These are phyloP conservation scores for Avena atlantica DNA, from an alignment of 176 grass and related monocot genomes.

Conservation along the genomic window DNA sequence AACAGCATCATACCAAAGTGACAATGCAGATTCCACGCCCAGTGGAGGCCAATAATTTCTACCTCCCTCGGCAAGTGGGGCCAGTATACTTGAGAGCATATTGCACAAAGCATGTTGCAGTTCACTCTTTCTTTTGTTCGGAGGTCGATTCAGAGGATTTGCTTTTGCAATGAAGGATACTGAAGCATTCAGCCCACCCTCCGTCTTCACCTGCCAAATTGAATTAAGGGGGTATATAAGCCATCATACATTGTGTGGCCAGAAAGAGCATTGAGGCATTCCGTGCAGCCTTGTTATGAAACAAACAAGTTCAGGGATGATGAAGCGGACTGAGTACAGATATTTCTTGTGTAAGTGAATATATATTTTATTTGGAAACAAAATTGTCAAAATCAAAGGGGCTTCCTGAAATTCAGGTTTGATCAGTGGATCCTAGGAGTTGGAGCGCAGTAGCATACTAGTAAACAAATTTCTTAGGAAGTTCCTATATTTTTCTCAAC, in stretches of 20 bases:
- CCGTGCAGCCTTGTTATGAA: constrained; percentile 17
- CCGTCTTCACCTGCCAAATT: constrained; percentile 76
- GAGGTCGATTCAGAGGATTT: constrained; percentile 82
- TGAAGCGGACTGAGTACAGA: constrained; percentile 3
- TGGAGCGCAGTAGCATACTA: constrained; percentile 10
- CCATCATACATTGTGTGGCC: neutral
- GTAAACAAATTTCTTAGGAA: constrained; percentile 3
- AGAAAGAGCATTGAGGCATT: neutral
- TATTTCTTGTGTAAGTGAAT: constrained; percentile 22
- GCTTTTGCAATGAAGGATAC: constrained; percentile 98
- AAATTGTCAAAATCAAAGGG: constrained; percentile 4
- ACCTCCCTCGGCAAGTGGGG: constrained; percentile 85
- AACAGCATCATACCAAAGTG: constrained; percentile 96
- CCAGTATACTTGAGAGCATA: constrained; percentile 97
- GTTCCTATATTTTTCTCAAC: neutral
- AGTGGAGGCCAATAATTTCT: constrained; percentile 92
- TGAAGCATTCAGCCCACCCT: constrained; percentile 89
- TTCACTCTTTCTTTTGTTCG: constrained; percentile 97
- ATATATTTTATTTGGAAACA: constrained; percentile 15
- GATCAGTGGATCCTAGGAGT: constrained; percentile 9
- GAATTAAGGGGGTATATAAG: constrained; percentile 22
- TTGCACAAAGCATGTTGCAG: constrained; percentile 96
- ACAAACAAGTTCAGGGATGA: constrained; percentile 4
- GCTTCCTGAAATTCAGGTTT: constrained; percentile 27
- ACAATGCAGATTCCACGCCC: constrained; percentile 82